Percentiles rank a stretch among this genome's conserved stretches.
phyloP scores from a whole-genome alignment of 2,329 filamentous ascomycete genomes.

The Aureobasidium zeae region DNA sequence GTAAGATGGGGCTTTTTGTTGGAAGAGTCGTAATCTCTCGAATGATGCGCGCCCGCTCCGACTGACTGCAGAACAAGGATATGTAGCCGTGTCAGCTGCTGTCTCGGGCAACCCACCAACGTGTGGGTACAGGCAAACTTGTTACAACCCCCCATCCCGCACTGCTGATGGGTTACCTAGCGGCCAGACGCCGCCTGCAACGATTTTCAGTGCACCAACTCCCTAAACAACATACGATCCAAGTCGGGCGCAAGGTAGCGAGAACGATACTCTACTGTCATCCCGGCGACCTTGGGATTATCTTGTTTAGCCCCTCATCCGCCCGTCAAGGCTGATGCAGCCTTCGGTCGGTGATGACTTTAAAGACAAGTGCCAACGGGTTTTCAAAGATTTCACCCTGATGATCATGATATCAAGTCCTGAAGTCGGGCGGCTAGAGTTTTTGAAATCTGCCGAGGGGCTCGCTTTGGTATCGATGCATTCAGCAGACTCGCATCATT shows the following conservation, averaged over 20 bases:
- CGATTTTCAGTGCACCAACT: conserved; percentile 3
- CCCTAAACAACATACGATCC: conserved; percentile 6
- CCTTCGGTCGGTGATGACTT: conserved; percentile 6
- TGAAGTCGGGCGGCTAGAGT: conserved; percentile 5
- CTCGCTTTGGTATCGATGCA: background rate
- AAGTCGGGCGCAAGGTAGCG: conserved; percentile 1
- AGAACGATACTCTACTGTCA: background rate
- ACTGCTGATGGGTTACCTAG: conserved; percentile 12
- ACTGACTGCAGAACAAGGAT: conserved; percentile 4
- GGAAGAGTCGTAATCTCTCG: conserved; percentile 1
- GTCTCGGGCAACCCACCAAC: conserved; percentile 5
- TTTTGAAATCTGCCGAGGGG: background rate
- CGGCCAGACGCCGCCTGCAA: conserved; percentile 9
- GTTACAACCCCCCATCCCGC: conserved; percentile 6
- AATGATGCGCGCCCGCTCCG: conserved; percentile 8
- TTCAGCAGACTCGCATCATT: no score
- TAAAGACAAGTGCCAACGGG: conserved; percentile 10
- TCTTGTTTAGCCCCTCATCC: conserved; percentile 6
- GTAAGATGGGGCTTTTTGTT: conserved; percentile 1
- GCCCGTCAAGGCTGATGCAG: conserved; percentile 4
- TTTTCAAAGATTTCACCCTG: conserved; percentile 2
- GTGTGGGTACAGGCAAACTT: conserved; percentile 10
- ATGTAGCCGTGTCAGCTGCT: conserved; percentile 16
- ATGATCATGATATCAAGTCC: conserved; percentile 13
- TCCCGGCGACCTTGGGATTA: background rate